A percentile compares a stretch with the other conserved stretches of the same genome.
Evolutionary conservation across 2,329 filamentous ascomycete species (phyloP).

Genomic region (Stemphylium lycopersici): DNA sequence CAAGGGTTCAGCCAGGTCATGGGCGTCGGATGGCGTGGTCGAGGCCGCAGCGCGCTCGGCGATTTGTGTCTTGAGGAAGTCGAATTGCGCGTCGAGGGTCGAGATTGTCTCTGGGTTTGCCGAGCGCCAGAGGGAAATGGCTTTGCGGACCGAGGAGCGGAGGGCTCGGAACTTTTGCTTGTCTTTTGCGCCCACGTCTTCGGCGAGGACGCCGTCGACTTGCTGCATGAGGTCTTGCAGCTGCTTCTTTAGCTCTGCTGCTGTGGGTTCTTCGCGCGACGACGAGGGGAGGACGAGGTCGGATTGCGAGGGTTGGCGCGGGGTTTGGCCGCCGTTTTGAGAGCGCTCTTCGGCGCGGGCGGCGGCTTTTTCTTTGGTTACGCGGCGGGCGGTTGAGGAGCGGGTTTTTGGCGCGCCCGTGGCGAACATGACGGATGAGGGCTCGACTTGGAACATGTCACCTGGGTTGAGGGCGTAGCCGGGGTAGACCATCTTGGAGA

Average conservation of each 20-base stretch:
- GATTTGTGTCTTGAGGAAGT: slow-evolving; percentile 48
- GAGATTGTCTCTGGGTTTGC: slow-evolving; percentile 55
- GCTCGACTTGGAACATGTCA: slow-evolving; percentile 96
- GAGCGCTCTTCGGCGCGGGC: slow-evolving; percentile 36
- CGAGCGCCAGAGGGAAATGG: slow-evolving; percentile 62
- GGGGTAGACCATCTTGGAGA: slow-evolving; percentile 80
- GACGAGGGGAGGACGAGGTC: slow-evolving; percentile 7
- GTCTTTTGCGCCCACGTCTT: slow-evolving; percentile 68
- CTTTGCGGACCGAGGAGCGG: slow-evolving; percentile 66
- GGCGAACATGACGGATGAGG: slow-evolving; percentile 84
- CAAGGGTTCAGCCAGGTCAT: slow-evolving; percentile 22
- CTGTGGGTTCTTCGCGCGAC: slow-evolving; percentile 34
- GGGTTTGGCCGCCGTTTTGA: slow-evolving; percentile 24
- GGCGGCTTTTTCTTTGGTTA: slow-evolving; percentile 39
- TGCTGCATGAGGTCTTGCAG: slow-evolving; percentile 50
- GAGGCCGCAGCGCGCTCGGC: slow-evolving; percentile 16
- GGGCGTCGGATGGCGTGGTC: neutral
- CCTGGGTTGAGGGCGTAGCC: slow-evolving; percentile 95
- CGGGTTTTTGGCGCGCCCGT: slow-evolving; percentile 73
- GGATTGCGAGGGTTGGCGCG: slow-evolving; percentile 14
- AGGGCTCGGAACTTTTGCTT: slow-evolving; percentile 80
- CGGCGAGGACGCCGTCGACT: slow-evolving; percentile 66
- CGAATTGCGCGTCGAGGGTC: slow-evolving; percentile 53
- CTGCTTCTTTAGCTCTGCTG: slow-evolving; percentile 41
- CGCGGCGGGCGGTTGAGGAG: slow-evolving; percentile 35